Base-by-base conservation (phyloP, 2,329 filamentous ascomycete genomes). In the Seiridium cupressi region DNA sequence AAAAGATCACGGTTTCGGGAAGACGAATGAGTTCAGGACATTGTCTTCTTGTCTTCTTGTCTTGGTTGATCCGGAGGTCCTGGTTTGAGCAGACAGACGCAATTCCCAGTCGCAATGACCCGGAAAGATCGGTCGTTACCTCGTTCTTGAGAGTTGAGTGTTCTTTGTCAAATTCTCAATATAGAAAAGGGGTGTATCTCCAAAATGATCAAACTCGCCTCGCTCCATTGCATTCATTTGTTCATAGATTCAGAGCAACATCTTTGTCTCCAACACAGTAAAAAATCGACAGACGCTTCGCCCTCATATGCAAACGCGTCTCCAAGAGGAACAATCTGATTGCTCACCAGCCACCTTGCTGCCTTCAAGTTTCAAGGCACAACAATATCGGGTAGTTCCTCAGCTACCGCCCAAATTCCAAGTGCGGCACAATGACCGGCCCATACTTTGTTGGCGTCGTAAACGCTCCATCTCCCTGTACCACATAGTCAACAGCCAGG, bases 401-500 rank as follows among this genome's bases (percentile, higher is more conserved):
- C 18, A 26, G 18, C 18, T 76, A 91, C 68, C 86, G 79, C 26
- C 90, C 90, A 78, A 87, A 89, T 74, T 93, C 91, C 64, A 94
- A 76, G 75, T 89, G 93, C 44, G 95, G 95, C 67, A 99, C 88
- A 76, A 98, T 93, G 13, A 99, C 95, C 9, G 95, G 95, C 0
- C 95, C 95, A 73, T 97, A 99, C 79, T 99, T 99, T 66, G 95
- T 93, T 53, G 95, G 92, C 65, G 85, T 83, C 44, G 86, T 90
- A 74, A 90, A 94, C 1, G 87, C 85, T 1, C 91, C 90, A 67
- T 97, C 94, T 1, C 91, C 93, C 76, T 99, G 95, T 31, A 99
- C 94, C 74, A 99, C 92, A 73, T 97, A 99, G 74, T 99, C 95
- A 2, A 96, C 91, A 1, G 94, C 95, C 49, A 99, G 78, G 76